Base-by-base conservation (phyloP, 345 rosid genomes). In the Citrus mangshanensis region DNA sequence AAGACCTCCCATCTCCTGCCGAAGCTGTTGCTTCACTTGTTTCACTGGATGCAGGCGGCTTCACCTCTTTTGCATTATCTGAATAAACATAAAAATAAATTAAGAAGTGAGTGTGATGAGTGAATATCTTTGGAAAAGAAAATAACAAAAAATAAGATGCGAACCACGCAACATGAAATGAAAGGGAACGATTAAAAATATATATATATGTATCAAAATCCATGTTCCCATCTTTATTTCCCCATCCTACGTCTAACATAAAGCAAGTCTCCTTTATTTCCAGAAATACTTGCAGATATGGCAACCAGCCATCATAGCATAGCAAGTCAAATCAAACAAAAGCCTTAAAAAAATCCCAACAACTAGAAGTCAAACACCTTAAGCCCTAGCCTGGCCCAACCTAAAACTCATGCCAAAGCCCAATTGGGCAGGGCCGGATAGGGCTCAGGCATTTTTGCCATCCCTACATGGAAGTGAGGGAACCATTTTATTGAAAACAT, bases 1-100 rank as follows among this genome's bases (percentile, higher is more conserved):
- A 75, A 83, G 78, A 95, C 99, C 98, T 89, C 77, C 84, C 93
- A 68, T 88, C 93, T 72, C 80, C 86, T 77, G 81, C 85, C 18
- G 72, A 80, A 67, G 93, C 51, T 34, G 84, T 80, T 80, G 87
- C 81, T 82, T 85, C 87, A 64, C 74, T 84, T 63, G 84, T 73
- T 76, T 80, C 89, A 27, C 56, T 61, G 25, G 79, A 51, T 61
- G 65, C 72, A 69, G 87, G 68, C 6, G 63, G 78, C 70, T 78
- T 82, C 30, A 80, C 87, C 81, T 80, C 92, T 88, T 91, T 93
- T 22, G 93, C 34, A 65, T 84, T 81, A 78, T 93, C 98, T 93
- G 91, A 68, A 81, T 35, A 70, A 59, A 64, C 66, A 37, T 4
- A 67, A 69, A 62, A 65, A 78, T 16, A 82, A 73, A 59, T 18